Percentiles rank a stretch among this genome's conserved stretches.
These are phyloP conservation scores for Apophysomyces ossiformis DNA, from an alignment of 371 early-diverging fungal species.

Conservation along the genomic window DNA sequence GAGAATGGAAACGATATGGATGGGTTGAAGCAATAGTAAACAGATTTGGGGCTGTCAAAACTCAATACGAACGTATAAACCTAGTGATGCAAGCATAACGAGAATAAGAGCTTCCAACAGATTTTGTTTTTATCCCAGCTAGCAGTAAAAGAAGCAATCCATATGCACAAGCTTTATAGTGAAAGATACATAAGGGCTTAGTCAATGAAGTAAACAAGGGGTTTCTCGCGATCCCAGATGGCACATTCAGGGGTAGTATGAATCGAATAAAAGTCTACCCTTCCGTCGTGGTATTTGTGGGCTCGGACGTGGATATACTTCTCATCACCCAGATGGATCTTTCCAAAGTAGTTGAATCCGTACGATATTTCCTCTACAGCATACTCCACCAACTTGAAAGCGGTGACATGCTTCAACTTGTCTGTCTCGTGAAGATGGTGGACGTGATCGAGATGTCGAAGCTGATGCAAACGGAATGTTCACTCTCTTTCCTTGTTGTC, in stretches of 20 bases:
- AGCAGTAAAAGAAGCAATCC: too few species aligned
- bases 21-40: too few species aligned
- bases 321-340: slow-evolving; percentile 48
- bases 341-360: slow-evolving; percentile 60
- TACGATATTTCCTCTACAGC: slow-evolving; percentile 58
- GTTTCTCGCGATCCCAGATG: slow-evolving; percentile 58
- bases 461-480: slow-evolving; percentile 17
- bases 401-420: slow-evolving; percentile 49
- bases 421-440: slow-evolving; percentile 56
- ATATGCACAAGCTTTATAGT: too few species aligned
- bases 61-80: too few species aligned
- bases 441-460: slow-evolving; percentile 49
- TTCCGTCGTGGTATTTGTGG: slow-evolving; percentile 43
- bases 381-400: slow-evolving; percentile 49
- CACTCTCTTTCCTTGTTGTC: background rate
- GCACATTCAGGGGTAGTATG: slow-evolving; percentile 52
- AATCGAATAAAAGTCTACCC: slow-evolving; percentile 49
- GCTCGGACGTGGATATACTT: slow-evolving; percentile 47
- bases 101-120: too few species aligned
- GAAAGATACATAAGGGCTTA: slow-evolving; percentile 21
- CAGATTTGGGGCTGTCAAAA: too few species aligned
- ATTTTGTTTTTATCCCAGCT: too few species aligned
- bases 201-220: slow-evolving; percentile 59
- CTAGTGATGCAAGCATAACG: too few species aligned
- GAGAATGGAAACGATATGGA: too few species aligned